phyloP scores from a whole-genome alignment of 2,329 filamentous ascomycete species.

The Fusarium robinianum region DNA sequence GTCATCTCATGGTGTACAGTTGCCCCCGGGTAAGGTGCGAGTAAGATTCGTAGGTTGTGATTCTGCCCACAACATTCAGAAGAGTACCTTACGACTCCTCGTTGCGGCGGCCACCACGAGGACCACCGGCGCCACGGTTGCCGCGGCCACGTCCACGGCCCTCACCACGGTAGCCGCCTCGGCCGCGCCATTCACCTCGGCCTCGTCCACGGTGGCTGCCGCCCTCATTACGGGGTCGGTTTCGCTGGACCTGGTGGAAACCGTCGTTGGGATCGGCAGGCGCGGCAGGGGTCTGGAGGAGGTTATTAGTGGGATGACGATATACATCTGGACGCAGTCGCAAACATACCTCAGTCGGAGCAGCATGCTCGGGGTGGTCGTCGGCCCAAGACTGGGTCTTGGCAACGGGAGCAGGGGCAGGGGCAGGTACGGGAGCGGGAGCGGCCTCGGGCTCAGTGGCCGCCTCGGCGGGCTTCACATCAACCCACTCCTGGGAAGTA shows the following conservation, averaged over 20 bases:
- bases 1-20: slow-evolving; percentile 49
- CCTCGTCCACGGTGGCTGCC: slow-evolving; percentile 49
- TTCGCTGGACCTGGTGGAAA: slow-evolving; percentile 73
- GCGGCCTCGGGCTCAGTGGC: slow-evolving; percentile 75
- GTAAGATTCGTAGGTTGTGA: slow-evolving; percentile 37
- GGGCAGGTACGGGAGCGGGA: too few relatives aligned
- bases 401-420: slow-evolving; percentile 58
- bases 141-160: slow-evolving; percentile 50
- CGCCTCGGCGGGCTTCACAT: slow-evolving; percentile 69
- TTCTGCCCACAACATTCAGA: slow-evolving; percentile 33
- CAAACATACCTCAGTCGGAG: slow-evolving; percentile 50
- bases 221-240: slow-evolving; percentile 58
- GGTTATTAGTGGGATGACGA: slow-evolving; percentile 12
- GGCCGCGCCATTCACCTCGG: slow-evolving; percentile 55
- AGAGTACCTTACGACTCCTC: slow-evolving; percentile 47
- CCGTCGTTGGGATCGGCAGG: slow-evolving; percentile 61
- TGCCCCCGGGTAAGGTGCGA: slow-evolving; percentile 39
- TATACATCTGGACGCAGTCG: background rate
- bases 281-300: slow-evolving; percentile 42
- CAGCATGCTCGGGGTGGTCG: slow-evolving; percentile 65
- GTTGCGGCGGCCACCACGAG: slow-evolving; percentile 44
- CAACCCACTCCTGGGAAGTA: slow-evolving; percentile 71
- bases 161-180: slow-evolving; percentile 56
- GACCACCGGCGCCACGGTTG: slow-evolving; percentile 42
- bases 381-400: slow-evolving; percentile 79